These are phyloP conservation scores for Suhomyces ambrosiae DNA, from an alignment of 1,139 yeast species.

Conservation along the genomic window DNA sequence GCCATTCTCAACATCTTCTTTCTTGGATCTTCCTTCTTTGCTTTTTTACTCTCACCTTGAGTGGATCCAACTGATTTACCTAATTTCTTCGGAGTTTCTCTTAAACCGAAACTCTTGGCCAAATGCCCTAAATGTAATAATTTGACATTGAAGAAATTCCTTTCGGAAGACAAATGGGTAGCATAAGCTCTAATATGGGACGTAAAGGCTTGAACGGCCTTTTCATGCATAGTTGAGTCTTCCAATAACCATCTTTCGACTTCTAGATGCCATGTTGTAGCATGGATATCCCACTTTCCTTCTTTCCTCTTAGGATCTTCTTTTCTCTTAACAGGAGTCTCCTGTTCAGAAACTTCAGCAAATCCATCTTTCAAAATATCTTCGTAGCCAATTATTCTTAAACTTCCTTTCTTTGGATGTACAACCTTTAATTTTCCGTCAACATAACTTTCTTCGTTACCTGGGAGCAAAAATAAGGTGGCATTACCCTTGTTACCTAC, in stretches of 20 bases:
- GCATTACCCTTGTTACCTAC: conserved; percentile 70
- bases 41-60: conserved; percentile 28
- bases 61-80: conserved; percentile 42
- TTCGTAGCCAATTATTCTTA: conserved; percentile 52
- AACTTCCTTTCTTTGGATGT: conserved; percentile 60
- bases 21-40: conserved; percentile 61
- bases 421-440: conserved; percentile 49
- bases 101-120: conserved; percentile 89
- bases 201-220: conserved; percentile 76
- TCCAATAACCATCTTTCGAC: conserved; percentile 87
- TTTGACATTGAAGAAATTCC: conserved; percentile 77
- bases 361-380: conserved; percentile 60
- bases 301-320: conserved; percentile 35
- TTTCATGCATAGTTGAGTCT: conserved; percentile 57
- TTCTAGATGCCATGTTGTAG: conserved; percentile 93
- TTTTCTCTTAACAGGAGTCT: conserved; percentile 11
- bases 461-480: conserved; percentile 78
- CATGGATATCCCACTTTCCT: conserved; percentile 86
- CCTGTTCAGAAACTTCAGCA: conserved; percentile 33
- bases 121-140: conserved; percentile 89
- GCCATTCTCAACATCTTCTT: conserved; percentile 81
- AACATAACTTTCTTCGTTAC: conserved; percentile 81
- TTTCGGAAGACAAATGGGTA: conserved; percentile 85
- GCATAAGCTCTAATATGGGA: conserved; percentile 95
- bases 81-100: conserved; percentile 88